Evolutionary conservation across 2,329 filamentous ascomycete genomes (phyloP).

Genomic region (Aspergillus puulaauensis): DNA sequence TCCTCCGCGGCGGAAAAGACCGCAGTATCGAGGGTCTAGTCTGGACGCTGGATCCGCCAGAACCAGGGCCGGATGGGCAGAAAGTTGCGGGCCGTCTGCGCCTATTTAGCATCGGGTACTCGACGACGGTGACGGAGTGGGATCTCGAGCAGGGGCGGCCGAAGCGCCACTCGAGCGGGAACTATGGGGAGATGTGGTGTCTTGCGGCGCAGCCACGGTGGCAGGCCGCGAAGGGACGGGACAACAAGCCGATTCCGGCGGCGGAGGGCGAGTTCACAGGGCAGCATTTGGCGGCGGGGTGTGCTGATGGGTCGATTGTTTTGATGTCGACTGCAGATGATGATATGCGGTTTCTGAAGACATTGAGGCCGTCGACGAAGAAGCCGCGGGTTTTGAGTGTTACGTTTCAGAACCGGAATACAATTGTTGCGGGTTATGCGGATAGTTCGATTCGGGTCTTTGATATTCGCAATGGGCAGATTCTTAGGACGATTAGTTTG

Average conservation of each 20-base stretch:
- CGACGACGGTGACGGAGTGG: slow-evolving; percentile 91
- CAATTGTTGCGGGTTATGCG: slow-evolving; percentile 87
- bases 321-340: slow-evolving; percentile 83
- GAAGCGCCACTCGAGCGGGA: slow-evolving; percentile 80
- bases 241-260: slow-evolving; percentile 34
- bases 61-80: slow-evolving; percentile 56
- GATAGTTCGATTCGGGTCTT: slow-evolving; percentile 93
- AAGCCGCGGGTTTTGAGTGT: slow-evolving; percentile 88
- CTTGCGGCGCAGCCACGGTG: slow-evolving; percentile 77
- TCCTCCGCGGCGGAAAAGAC: slow-evolving; percentile 79
- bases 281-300: slow-evolving; percentile 78
- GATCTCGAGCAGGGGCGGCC: slow-evolving; percentile 77
- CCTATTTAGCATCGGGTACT: slow-evolving; percentile 95
- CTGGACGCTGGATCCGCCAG: slow-evolving; percentile 85
- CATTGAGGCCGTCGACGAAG: slow-evolving; percentile 76
- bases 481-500: slow-evolving; percentile 79
- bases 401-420: slow-evolving; percentile 79
- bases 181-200: slow-evolving; percentile 97
- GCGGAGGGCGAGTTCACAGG: slow-evolving; percentile 42
- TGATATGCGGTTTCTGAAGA: slow-evolving; percentile 75
- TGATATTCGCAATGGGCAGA: slow-evolving; percentile 74
- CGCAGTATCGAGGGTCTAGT: slow-evolving; percentile 85
- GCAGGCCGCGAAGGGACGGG: slow-evolving; percentile 39
- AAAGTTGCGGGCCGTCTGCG: slow-evolving; percentile 70
- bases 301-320: slow-evolving; percentile 85